Conservation (phyloP, 75 land plant genomes). For the Pseudotsuga menziesii region DNA sequence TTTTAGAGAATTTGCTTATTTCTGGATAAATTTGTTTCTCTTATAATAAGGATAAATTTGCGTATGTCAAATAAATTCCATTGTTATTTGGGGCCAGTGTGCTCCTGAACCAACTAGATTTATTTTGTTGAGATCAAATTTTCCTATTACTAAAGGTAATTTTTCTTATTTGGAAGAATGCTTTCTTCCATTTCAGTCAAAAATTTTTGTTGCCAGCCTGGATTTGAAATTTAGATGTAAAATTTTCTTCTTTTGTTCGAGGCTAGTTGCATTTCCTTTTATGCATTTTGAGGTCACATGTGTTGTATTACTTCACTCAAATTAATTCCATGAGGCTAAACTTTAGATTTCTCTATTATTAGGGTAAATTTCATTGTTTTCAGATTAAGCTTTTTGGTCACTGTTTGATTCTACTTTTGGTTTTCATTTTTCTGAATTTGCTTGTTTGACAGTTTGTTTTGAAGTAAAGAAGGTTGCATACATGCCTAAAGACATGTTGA, state of each 20-base stretch:
- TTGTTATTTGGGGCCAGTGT: not conserved
- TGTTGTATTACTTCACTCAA: too few relatives aligned
- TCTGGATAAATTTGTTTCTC: not conserved
- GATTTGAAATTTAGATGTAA: too few relatives aligned
- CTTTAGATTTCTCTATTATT: not conserved
- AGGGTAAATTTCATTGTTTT: not conserved
- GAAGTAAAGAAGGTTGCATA: not conserved
- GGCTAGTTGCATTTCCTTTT: not conserved
- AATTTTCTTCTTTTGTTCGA: not conserved
- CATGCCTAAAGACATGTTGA: conserved; percentile 9
- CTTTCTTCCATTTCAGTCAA: too few relatives aligned
- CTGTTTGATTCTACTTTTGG: not conserved
- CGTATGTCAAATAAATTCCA: not conserved
- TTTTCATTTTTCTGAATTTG: not conserved
- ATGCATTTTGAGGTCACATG: too few relatives aligned
- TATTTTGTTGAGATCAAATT: too few relatives aligned
- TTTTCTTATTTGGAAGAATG: too few relatives aligned
- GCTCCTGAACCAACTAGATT: too few relatives aligned
- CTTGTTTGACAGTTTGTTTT: conserved; percentile 1
- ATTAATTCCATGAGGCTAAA: not conserved
- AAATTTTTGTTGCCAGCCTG: too few relatives aligned
- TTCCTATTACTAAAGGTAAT: too few relatives aligned
- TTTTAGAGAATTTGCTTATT: not conserved
- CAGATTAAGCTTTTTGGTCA: not conserved
- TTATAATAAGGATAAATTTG: not conserved